Percentiles rank a stretch among this genome's conserved stretches.
These are phyloP conservation scores for Ambrosia trifida DNA, from an alignment of 129 eudicot species.

Conservation along the genomic window DNA sequence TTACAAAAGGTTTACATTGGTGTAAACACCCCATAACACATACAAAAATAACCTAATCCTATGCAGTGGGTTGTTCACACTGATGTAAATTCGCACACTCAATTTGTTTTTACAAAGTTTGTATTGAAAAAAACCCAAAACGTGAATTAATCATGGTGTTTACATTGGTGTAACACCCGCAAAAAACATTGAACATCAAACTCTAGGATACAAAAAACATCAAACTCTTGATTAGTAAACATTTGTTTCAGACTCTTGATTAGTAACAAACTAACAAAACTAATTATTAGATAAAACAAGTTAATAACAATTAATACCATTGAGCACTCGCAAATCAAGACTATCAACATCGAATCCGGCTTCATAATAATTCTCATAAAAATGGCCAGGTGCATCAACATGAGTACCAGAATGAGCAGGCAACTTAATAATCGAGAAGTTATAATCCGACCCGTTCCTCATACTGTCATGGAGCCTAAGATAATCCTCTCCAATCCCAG, in stretches of 20 bases:
- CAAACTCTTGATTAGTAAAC: too few species aligned
- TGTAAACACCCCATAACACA: too few species aligned
- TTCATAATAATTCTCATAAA: conserved; percentile 64
- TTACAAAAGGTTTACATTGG: too few species aligned
- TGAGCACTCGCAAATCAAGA: conserved; percentile 72
- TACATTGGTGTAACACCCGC: too few species aligned
- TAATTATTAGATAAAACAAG: not conserved
- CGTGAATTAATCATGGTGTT: too few species aligned
- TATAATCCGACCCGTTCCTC: conserved; percentile 74
- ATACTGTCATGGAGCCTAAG: conserved; percentile 52
- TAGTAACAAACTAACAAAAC: not conserved
- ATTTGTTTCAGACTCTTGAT: not conserved
- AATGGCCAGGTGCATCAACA: conserved; percentile 95
- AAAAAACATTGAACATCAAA: too few species aligned
- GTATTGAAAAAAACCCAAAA: too few species aligned
- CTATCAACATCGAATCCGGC: conserved; percentile 77
- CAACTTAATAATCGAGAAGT: conserved; percentile 64
- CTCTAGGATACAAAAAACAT: too few species aligned
- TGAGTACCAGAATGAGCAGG: conserved; percentile 83
- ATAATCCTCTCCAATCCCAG: conserved; percentile 40
- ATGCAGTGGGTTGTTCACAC: too few species aligned
- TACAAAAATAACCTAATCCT: too few species aligned
- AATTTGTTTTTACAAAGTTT: too few species aligned
- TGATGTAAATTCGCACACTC: too few species aligned
- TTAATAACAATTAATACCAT: conserved; percentile 34